A percentile compares a stretch with the other conserved stretches of the same genome.
Conservation (phyloP, 2,329 filamentous ascomycete genomes). For the Pyrenophora graminea region DNA sequence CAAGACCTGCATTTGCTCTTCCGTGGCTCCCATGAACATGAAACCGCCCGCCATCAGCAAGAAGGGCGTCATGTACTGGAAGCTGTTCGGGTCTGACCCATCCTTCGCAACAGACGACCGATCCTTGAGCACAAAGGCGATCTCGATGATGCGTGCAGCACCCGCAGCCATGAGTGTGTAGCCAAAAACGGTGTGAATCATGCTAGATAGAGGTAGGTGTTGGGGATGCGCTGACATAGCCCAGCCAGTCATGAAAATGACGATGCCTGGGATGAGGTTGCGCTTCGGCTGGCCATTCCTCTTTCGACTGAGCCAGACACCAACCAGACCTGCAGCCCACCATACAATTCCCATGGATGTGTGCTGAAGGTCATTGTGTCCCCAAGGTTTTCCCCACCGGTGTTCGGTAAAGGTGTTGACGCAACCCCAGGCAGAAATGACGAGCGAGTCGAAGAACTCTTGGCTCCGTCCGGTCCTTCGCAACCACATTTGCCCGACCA, state of each 20-base stretch:
- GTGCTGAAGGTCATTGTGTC: slow-evolving; percentile 92
- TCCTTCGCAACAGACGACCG: slow-evolving; percentile 66
- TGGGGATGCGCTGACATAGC: slow-evolving; percentile 94
- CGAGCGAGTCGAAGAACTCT: slow-evolving; percentile 91
- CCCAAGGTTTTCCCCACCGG: slow-evolving; percentile 87
- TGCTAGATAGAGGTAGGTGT: slow-evolving; percentile 78
- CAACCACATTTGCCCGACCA: slow-evolving; percentile 89
- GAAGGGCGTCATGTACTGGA: slow-evolving; percentile 71
- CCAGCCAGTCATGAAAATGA: slow-evolving; percentile 91
- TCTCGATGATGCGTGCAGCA: slow-evolving; percentile 81
- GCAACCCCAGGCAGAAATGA: slow-evolving; percentile 94
- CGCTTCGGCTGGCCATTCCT: slow-evolving; percentile 84
- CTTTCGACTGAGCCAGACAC: slow-evolving; percentile 87
- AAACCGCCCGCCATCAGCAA: slow-evolving; percentile 90
- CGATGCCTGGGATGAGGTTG: slow-evolving; percentile 89
- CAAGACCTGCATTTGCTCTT: slow-evolving; percentile 89
- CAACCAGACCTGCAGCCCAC: slow-evolving; percentile 92
- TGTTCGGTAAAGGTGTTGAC: slow-evolving; percentile 99
- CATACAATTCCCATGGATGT: slow-evolving; percentile 99
- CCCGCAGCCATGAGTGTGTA: slow-evolving; percentile 95
- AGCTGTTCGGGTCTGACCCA: slow-evolving; percentile 71
- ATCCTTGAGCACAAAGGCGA: slow-evolving; percentile 84
- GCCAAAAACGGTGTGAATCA: slow-evolving; percentile 87
- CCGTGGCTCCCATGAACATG: slow-evolving; percentile 95
- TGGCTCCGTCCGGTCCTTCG: slow-evolving; percentile 82